Percentiles rank a stretch among this genome's conserved stretches.
These are phyloP conservation scores for Neurospora discreta DNA, from an alignment of 495 filamentous ascomycete genomes.

Conservation along the genomic window DNA sequence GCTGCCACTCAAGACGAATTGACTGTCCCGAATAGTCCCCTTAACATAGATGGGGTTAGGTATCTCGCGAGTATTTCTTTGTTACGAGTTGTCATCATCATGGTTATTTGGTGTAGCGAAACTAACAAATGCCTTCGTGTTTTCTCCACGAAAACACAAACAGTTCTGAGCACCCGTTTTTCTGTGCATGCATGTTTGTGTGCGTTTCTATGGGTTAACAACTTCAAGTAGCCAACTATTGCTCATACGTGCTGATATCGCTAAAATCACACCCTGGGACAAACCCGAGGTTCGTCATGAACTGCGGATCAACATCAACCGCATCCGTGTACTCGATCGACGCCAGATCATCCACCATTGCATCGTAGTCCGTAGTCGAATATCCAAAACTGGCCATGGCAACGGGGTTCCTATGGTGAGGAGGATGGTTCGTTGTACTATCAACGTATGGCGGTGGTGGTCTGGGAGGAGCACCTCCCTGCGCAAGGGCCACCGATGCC, in stretches of 20 bases:
- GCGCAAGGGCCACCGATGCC: neutral
- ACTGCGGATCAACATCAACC: slow-evolving; percentile 27
- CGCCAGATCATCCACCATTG: slow-evolving; percentile 52
- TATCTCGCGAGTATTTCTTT: neutral
- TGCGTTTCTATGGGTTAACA: too few species aligned
- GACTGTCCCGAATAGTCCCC: neutral
- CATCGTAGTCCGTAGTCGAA: slow-evolving; percentile 37
- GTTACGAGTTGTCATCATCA: neutral
- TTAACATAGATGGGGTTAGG: neutral
- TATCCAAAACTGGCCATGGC: neutral
- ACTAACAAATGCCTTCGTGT: neutral
- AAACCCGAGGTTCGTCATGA: slow-evolving; percentile 51
- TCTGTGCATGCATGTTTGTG: too few species aligned
- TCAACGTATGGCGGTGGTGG: neutral
- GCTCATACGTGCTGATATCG: slow-evolving; percentile 14
- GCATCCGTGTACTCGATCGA: slow-evolving; percentile 50
- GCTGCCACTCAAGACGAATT: too few species aligned
- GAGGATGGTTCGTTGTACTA: neutral
- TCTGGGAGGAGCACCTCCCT: neutral
- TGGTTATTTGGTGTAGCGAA: neutral
- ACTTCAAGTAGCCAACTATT: neutral
- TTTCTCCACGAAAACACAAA: neutral
- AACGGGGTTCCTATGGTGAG: neutral
- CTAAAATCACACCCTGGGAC: slow-evolving; percentile 24
- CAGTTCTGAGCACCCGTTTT: neutral